Base-by-base conservation (phyloP, 495 filamentous ascomycete species). In the Jackrogersella multiformis region DNA sequence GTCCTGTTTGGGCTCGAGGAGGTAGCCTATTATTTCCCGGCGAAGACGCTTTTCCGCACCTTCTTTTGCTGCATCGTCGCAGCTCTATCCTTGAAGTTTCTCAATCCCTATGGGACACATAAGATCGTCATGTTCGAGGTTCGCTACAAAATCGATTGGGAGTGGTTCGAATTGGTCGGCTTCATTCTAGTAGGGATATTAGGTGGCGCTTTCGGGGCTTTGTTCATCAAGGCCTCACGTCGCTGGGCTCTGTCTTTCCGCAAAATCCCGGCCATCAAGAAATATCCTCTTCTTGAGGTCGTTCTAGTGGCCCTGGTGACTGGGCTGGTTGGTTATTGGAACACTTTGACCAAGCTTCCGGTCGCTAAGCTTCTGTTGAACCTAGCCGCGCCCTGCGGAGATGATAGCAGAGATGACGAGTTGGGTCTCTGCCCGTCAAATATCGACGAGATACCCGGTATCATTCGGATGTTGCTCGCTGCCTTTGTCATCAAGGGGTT, bases 11-110 rank as follows among this genome's bases (percentile, higher is more conserved):
- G 93, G 56, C 79, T 98, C 21, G 94, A 98, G 77, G 94, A 98
- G 83, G 92, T 97, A 23, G 85, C 90, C 75, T 99, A 99, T 76
- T 99, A 97, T 74, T 97, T 97, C 76, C 95, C 94, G 3, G 91
- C 95, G n/a, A 98, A 99, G 78, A 97, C 94, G 2, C 86, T 99
- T 2, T 99, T 99, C 80, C 84, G 95, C 36, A 99, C 95, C 1
- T 98, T 99, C 81, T 99, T 97, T 79, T 97, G 93, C 77, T 99
- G 94, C 77, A 98, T 98, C 70, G 91, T 86, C 1, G 93, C 95
- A 20, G 90, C 95, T 0, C 74, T 99, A 23, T 92, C 94, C 3
- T 80, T 98, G 57, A 97, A 97, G 71, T 97, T 97, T 72, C 82
- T 98, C 52, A 94, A 99, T 59, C 95, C 95, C 0, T 99, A 99